Conservation (phyloP, 2,329 filamentous ascomycete species). For the Hansfordia pulvinata region DNA sequence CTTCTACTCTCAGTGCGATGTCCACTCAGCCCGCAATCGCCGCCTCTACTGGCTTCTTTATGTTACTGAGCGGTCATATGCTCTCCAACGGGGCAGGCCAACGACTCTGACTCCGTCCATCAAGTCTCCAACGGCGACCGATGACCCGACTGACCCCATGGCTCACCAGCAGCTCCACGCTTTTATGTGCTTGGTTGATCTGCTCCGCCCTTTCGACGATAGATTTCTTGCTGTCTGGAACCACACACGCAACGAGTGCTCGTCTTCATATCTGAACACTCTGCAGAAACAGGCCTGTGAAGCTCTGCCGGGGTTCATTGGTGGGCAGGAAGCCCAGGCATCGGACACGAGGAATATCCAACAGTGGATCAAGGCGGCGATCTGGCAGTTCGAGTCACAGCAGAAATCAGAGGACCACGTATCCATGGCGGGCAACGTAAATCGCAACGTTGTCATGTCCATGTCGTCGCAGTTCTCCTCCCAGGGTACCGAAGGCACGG, state of each 20-base stretch:
- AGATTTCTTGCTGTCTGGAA: conserved; percentile 52
- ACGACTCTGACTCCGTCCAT: conserved; percentile 58
- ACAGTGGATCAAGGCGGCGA: conserved; percentile 50
- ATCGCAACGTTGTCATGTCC: too few relatives aligned
- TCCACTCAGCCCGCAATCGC: conserved; percentile 49
- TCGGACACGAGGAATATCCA: conserved; percentile 44
- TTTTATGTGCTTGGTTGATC: conserved; percentile 45
- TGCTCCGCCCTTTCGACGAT: conserved; percentile 56
- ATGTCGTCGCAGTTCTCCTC: conserved; percentile 61
- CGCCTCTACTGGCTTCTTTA: conserved; percentile 64
- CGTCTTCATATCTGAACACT: conserved; percentile 37
- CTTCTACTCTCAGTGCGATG: conserved; percentile 40
- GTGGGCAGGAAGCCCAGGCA: conserved; percentile 35
- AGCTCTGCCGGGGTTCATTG: conserved; percentile 35
- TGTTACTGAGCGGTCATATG: conserved; percentile 60
- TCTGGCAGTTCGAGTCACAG: conserved; percentile 42
- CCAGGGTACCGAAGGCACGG: conserved; percentile 61
- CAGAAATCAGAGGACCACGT: conserved; percentile 50
- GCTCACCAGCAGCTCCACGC: conserved; percentile 37
- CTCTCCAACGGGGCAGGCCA: conserved; percentile 55
- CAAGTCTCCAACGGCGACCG: conserved; percentile 45
- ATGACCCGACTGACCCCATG: conserved; percentile 44
- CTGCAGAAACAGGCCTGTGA: conserved; percentile 51
- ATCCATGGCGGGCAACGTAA: too few relatives aligned
- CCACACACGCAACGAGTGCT: conserved; percentile 44